These are phyloP conservation scores for Whalleya microplaca DNA, from an alignment of 2,329 filamentous ascomycete species.

Conservation along the genomic window DNA sequence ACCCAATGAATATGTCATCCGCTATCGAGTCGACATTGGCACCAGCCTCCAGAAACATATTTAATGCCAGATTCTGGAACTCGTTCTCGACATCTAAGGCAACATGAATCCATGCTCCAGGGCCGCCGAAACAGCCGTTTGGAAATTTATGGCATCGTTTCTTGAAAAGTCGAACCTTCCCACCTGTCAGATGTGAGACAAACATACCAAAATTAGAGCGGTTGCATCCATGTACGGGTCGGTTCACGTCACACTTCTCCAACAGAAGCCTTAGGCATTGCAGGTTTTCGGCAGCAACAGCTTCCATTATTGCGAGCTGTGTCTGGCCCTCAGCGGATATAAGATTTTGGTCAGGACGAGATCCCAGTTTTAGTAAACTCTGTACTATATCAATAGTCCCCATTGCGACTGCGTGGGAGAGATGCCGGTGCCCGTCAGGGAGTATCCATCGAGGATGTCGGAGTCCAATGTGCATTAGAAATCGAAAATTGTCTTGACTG, in stretches of 20 bases:
- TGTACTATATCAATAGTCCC: background rate
- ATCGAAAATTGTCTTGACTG: constrained; percentile 2
- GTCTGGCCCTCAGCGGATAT: background rate
- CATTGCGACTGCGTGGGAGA: constrained; percentile 8
- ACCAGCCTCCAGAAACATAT: background rate
- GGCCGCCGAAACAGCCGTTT: no score
- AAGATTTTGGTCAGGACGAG: constrained; percentile 9
- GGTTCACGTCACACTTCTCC: constrained; percentile 7
- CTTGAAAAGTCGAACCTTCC: background rate
- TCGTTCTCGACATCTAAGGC: constrained; percentile 1
- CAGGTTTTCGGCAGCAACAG: constrained; percentile 6
- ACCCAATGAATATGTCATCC: background rate
- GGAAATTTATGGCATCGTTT: constrained; percentile 7
- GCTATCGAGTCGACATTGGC: background rate
- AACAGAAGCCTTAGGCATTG: constrained; percentile 9
- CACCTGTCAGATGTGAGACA: background rate
- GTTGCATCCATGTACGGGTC: background rate
- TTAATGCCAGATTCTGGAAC: background rate
- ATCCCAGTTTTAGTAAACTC: constrained; percentile 4
- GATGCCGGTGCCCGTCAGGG: background rate
- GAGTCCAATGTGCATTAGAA: constrained; percentile 7
- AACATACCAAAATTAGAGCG: background rate
- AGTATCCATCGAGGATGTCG: constrained; percentile 4
- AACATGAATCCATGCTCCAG: no score
- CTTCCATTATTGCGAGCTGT: background rate